Conservation (phyloP, 2,329 filamentous ascomycete genomes). For the Hypoxylon sp. region DNA sequence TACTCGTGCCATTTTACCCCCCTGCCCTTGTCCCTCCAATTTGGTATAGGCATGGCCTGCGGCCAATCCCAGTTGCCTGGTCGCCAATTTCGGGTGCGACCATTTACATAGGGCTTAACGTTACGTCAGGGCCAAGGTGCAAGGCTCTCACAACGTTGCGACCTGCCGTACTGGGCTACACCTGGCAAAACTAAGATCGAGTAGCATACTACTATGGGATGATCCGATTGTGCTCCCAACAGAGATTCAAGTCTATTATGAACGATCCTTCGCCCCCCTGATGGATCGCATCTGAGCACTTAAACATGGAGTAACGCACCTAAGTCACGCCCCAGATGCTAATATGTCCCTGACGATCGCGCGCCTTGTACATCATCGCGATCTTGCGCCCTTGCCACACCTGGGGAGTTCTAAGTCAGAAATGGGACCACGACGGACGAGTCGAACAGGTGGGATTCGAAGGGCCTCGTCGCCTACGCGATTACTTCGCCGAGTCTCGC, state of each 20-base stretch:
- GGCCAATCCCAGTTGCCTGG: conserved; percentile 16
- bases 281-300: neutral
- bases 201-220: neutral
- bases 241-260: conserved; percentile 3
- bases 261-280: conserved; percentile 7
- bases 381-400: neutral
- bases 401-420: neutral
- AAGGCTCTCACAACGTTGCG: conserved; percentile 21
- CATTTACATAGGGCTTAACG: conserved; percentile 28
- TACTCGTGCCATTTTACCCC: neutral
- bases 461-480: neutral
- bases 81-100: neutral
- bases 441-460: neutral
- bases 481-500: conserved; percentile 1
- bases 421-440: neutral
- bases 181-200: neutral
- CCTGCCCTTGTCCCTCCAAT: conserved; percentile 13
- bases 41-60: neutral
- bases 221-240: conserved; percentile 3
- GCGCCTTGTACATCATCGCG: neutral
- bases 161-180: conserved; percentile 27
- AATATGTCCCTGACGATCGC: conserved; percentile 25
- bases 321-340: neutral
- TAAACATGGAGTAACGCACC: neutral
- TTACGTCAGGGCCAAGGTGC: conserved; percentile 15